Evolutionary conservation across 2,329 filamentous ascomycete genomes (phyloP), one percentile per base, ranked within the genome.

Genomic region (Fusarium miscanthi): DNA sequence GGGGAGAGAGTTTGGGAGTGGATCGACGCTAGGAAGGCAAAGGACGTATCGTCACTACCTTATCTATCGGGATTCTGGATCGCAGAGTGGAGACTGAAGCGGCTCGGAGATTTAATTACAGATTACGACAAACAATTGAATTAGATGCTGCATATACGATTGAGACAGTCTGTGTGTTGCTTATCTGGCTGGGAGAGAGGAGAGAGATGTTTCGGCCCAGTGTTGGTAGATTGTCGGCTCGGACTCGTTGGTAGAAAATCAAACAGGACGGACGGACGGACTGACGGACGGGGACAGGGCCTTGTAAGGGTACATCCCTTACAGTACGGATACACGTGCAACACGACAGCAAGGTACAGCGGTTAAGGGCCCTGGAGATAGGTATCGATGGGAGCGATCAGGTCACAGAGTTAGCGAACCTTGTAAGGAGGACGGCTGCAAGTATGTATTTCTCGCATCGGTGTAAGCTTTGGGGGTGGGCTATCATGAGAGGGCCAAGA

Each of bases 11-110:
- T 56, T 64, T 59, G 17, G 17, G n/a, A 25, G 35, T 43, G 48
- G 67, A 71, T 71, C 69, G 67, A 71, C 67, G 69, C 67, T 71
- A 60, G 48, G 21, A 54, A 40, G 19, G 52, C 13, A 31, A 30
- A 37, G 17, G 27, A 30, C 27, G 8, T 30, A 30, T 8, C 27
- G 23, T 42, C 23, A 25, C 23, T 25, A 25, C 23, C 23, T 25
- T 25, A 25, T 25, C 23, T 25, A 25, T 25, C 23, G 23, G 23
- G 23, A 25, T n/a, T n/a, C 59, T 61, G 52, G 42, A 45, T 48
- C 35, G 41, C 33, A 59, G 54, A 64, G 69, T 73, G 51, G 52
- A 63, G 61, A 62, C 59, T 49, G 35, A 66, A 69, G 66, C 49
- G 49, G 43, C 23, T 63, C 70, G 70, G 66, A 53, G 46, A 67